Evolutionary conservation across 1,139 yeast genomes (phyloP).

Genomic region (Tardiomyces digboiensis): DNA sequence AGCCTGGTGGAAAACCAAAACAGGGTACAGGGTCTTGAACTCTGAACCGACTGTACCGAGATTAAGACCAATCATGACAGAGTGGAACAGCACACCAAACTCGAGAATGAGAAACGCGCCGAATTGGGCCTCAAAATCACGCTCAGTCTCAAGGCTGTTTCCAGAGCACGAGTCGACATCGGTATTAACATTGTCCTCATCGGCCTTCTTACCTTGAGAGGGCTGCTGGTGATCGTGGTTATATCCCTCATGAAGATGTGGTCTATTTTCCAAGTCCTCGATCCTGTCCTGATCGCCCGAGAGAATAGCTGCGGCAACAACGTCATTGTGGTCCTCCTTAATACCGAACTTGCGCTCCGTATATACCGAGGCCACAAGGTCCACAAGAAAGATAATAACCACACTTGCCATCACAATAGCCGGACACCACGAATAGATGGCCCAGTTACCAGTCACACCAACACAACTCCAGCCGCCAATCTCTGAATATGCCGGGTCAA

Average conservation of each 20-base stretch:
- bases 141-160: neutral
- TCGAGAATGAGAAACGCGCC: conserved; percentile 56
- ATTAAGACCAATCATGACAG: conserved; percentile 68
- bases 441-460: conserved; percentile 42
- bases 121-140: conserved; percentile 23
- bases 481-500: conserved; percentile 54
- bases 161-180: neutral
- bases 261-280: neutral
- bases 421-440: conserved; percentile 52
- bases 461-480: conserved; percentile 19
- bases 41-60: conserved; percentile 69
- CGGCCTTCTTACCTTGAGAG: neutral
- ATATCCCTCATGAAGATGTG: neutral
- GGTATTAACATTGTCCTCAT: neutral
- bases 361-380: neutral
- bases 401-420: conserved; percentile 42
- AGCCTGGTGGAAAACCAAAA: conserved; percentile 80
- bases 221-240: neutral
- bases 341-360: neutral
- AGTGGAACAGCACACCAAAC: conserved; percentile 75
- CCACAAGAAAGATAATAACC: conserved; percentile 44
- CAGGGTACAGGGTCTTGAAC: conserved; percentile 67
- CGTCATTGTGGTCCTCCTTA: neutral
- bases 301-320: neutral
- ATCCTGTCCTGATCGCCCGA: neutral